Evolutionary conservation across 2,329 filamentous ascomycete species (phyloP).

Genomic region (Paracoccidioides lutzii): DNA sequence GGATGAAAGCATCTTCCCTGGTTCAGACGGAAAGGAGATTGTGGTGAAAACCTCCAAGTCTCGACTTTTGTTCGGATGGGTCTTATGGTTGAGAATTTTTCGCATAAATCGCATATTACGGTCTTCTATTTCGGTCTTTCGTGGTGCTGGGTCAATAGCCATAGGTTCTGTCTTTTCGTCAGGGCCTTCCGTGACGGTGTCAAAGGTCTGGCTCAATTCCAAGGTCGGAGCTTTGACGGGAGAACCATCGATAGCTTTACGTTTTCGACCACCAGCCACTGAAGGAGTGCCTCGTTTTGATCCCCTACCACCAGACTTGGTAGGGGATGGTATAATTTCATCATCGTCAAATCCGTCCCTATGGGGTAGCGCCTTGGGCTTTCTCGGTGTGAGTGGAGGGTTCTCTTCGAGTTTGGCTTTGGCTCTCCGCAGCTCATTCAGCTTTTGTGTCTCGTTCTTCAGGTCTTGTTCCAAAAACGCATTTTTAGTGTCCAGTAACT

Average conservation of each 20-base stretch:
- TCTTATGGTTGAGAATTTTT: conserved; percentile 43
- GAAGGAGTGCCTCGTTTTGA: conserved; percentile 43
- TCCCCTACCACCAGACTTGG: conserved; percentile 33
- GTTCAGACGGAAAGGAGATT: conserved; percentile 41
- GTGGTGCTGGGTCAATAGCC: conserved; percentile 16
- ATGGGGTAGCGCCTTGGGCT: conserved; percentile 35
- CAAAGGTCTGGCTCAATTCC: conserved; percentile 23
- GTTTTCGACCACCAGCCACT: conserved; percentile 46
- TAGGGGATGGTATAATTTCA: conserved; percentile 46
- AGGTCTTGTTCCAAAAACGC: conserved; percentile 49
- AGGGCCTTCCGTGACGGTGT: conserved; percentile 16
- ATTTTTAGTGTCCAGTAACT: conserved; percentile 45
- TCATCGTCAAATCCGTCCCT: conserved; percentile 53
- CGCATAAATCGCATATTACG: conserved; percentile 35
- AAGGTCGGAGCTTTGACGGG: conserved; percentile 35
- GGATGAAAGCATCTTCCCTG: conserved; percentile 38
- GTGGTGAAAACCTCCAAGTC: conserved; percentile 43
- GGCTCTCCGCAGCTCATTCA: conserved; percentile 29
- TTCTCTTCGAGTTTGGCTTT: conserved; percentile 26
- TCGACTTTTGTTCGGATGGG: conserved; percentile 34
- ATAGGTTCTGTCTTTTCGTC: conserved; percentile 14
- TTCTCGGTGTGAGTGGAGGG: conserved; percentile 38
- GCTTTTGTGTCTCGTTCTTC: conserved; percentile 40
- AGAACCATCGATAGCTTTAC: conserved; percentile 39
- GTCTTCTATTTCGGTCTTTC: conserved; percentile 14